Conservation (phyloP, 2,329 filamentous ascomycete species). For the Epichloe hybrida region DNA sequence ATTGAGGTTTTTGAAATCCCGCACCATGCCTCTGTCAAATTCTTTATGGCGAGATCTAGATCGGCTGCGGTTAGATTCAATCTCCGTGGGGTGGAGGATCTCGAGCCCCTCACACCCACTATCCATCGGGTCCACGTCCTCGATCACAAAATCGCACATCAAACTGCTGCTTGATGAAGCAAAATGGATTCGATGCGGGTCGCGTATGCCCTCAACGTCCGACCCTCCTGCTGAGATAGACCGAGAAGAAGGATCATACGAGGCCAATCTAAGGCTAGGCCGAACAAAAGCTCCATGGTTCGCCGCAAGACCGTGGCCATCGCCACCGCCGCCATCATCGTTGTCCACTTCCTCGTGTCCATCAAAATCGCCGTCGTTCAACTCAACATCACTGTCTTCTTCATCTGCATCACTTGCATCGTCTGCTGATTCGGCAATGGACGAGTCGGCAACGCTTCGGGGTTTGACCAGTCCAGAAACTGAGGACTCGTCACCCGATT, state of each 20-base stretch:
- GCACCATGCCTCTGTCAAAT: conserved; percentile 30
- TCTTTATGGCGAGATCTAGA: conserved; percentile 25
- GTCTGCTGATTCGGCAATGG: not conserved
- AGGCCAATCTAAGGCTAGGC: not conserved
- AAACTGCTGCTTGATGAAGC: conserved; percentile 8
- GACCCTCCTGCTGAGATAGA: not conserved
- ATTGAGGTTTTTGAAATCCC: conserved; percentile 31
- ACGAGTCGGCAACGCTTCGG: not conserved
- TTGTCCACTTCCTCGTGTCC: not conserved
- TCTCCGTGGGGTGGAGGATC: conserved; percentile 30
- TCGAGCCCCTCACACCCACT: conserved; percentile 29
- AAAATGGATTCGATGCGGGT: conserved; percentile 5
- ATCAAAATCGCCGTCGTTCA: not conserved
- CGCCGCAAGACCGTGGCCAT: not conserved
- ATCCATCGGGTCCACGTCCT: conserved; percentile 34
- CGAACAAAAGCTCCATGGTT: not conserved
- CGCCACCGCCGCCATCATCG: not conserved
- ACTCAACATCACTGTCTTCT: not conserved
- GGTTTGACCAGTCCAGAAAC: not conserved
- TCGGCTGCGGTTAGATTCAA: conserved; percentile 32
- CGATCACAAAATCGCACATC: conserved; percentile 25
- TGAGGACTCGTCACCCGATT: conserved; percentile 9
- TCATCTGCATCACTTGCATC: not conserved
- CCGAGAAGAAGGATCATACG: not conserved
- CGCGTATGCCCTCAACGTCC: conserved; percentile 1